Percentiles rank a stretch among this genome's conserved stretches.
These are phyloP conservation scores for Ogataea hybrid DNA, from an alignment of 1,139 yeast genomes.

Conservation along the genomic window DNA sequence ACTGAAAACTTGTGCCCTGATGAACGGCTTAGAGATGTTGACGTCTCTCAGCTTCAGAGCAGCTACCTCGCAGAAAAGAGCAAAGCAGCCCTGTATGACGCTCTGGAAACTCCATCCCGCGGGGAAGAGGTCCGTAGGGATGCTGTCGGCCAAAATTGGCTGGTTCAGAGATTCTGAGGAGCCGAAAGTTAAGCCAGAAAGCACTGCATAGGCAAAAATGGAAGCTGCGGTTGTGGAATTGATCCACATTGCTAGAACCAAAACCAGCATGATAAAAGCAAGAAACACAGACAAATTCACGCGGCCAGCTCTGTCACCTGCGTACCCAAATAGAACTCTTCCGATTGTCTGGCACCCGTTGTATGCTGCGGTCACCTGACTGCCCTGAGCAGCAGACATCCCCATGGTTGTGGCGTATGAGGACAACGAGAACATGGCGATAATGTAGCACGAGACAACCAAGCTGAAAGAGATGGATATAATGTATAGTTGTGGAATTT, in stretches of 20 bases:
- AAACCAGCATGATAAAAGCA: slow-evolving; percentile 36
- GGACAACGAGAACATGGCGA: slow-evolving; percentile 48
- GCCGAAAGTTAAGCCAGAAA: slow-evolving; percentile 41
- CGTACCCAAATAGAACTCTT: slow-evolving; percentile 47
- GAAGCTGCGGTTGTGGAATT: slow-evolving; percentile 39
- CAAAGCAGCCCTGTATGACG: slow-evolving; percentile 43
- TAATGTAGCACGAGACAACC: slow-evolving; percentile 37
- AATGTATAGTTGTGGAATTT: slow-evolving; percentile 34
- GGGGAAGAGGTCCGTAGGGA: slow-evolving; percentile 46
- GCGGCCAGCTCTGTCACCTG: slow-evolving; percentile 49
- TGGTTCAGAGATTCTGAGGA: slow-evolving; percentile 42
- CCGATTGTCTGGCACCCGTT: slow-evolving; percentile 56
- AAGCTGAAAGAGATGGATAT: slow-evolving; percentile 41
- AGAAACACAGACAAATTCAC: slow-evolving; percentile 39
- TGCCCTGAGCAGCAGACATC: slow-evolving; percentile 43
- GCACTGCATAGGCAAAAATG: slow-evolving; percentile 37
- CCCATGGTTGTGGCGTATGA: slow-evolving; percentile 53
- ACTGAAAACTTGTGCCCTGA: slow-evolving; percentile 57
- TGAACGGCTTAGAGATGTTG: slow-evolving; percentile 40
- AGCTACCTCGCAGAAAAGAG: slow-evolving; percentile 40
- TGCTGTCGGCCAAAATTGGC: slow-evolving; percentile 39
- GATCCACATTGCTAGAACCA: slow-evolving; percentile 48
- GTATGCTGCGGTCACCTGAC: slow-evolving; percentile 47
- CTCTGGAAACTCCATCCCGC: slow-evolving; percentile 63
- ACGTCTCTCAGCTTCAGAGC: slow-evolving; percentile 42